Percentiles rank a stretch among this genome's conserved stretches.
Conservation (phyloP, 768 basidiomycete genomes). For the Lentinus tigrinus region DNA sequence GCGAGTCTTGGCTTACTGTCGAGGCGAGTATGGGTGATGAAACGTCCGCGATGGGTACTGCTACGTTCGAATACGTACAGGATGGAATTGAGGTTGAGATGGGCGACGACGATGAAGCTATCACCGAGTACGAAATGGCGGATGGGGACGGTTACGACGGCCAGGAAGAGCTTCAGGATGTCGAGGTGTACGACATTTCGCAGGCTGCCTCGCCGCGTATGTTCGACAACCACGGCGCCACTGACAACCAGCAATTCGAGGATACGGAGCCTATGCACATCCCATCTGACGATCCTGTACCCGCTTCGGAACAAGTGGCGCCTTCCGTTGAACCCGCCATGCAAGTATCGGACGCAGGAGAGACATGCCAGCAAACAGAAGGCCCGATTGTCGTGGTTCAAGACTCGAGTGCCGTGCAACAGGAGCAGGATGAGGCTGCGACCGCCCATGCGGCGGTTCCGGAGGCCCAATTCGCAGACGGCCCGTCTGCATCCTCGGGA, state of each 20-base stretch:
- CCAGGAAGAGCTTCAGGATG: slow-evolving; percentile 42
- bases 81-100: slow-evolving; percentile 64
- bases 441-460: too few relatives aligned
- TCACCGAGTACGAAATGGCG: slow-evolving; percentile 58
- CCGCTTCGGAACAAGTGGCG: too few relatives aligned
- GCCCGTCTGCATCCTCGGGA: too few relatives aligned
- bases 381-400: too few relatives aligned
- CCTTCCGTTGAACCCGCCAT: neutral
- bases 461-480: too few relatives aligned
- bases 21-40: slow-evolving; percentile 66
- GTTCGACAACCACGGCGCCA: slow-evolving; percentile 43
- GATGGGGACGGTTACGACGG: slow-evolving; percentile 36
- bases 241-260: slow-evolving; percentile 47
- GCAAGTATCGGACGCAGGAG: neutral
- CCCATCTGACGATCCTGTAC: neutral
- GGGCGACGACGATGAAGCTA: slow-evolving; percentile 50
- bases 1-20: slow-evolving; percentile 50
- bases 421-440: too few relatives aligned
- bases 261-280: neutral
- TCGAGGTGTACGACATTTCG: slow-evolving; percentile 48
- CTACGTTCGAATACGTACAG: slow-evolving; percentile 30
- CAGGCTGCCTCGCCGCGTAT: slow-evolving; percentile 27
- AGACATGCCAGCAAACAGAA: too few relatives aligned
- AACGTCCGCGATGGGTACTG: slow-evolving; percentile 25
- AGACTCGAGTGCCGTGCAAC: too few relatives aligned